Evolutionary conservation across 805 yeast genomes (phyloP), one percentile per base, ranked within the genome.

Genomic region (Nakazawaea ishiwadae): DNA sequence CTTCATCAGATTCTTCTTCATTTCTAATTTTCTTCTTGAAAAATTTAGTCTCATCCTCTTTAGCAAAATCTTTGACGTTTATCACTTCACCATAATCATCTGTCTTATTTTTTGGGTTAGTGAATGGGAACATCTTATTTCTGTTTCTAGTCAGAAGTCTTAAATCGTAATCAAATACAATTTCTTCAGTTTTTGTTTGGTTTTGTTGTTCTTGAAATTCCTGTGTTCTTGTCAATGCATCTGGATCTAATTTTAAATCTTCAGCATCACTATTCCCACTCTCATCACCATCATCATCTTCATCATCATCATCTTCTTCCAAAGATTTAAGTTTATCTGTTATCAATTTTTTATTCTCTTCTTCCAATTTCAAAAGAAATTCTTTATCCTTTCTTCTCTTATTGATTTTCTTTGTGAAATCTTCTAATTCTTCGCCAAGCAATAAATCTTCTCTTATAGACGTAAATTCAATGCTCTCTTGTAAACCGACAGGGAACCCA

Each of bases 21-120:
- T 40, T 19, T 31, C 19, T 35, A 8, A 16, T 14, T 20, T 18
- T 32, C 33, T 54, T 62, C 29, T 57, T 58, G 37, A 58, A 51
- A 6, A 59, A 54, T 37, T 63, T 66, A 42, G 59, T 64, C 40
- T 71, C 75, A 38, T 76, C 81, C 26, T 69, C 77, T 43, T 73
- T 64, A 24, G 68, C 72, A 52, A 81, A 84, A 50, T 81, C 83
- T 29, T 77, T 75, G 32, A 73, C 72, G 47, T 82, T 80, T 16
- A 90, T 79, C 2, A 81, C 62, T 42, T 78, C 81, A 23, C 99
- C 99, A 58, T 91, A 93, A 49, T 91, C 97, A 55, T 93, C 98
- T 35, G 71, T 65, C 49, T 84, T 77, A 18, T 73, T 65, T 50
- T 77, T 75, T 23, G 29, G 36, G 11, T 15, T 29, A 29, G 76